A percentile compares a stretch with the other conserved stretches of the same genome.
phyloP scores from a whole-genome alignment of 1,139 yeast genomes.

The Magnusiomyces tetraspermus region DNA sequence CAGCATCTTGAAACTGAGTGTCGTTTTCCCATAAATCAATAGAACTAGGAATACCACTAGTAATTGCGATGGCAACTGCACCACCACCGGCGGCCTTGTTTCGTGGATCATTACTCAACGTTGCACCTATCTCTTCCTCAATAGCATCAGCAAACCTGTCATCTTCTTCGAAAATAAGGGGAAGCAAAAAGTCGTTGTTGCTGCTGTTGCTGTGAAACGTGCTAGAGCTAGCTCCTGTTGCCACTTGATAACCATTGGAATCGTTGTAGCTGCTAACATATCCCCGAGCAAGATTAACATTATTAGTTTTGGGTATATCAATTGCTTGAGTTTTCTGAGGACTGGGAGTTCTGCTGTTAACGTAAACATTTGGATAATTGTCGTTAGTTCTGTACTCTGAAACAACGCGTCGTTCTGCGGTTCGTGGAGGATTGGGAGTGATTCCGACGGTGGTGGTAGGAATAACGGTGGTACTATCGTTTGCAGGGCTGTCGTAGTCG shows the following conservation, averaged over 20 bases:
- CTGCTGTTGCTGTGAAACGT: no score
- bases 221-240: no score
- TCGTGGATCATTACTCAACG: not conserved
- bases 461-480: no score
- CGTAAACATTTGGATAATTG: not conserved
- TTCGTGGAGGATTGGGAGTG: not conserved
- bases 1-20: not conserved
- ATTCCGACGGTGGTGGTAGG: not conserved
- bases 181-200: slow-evolving; percentile 19
- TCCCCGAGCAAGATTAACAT: not conserved
- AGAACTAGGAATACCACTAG: not conserved
- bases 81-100: no score
- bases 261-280: not conserved
- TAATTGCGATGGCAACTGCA: no score
- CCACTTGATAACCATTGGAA: no score
- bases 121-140: slow-evolving; percentile 11
- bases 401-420: slow-evolving; percentile 6
- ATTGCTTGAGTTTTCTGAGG: no score
- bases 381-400: slow-evolving; percentile 5
- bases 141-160: slow-evolving; percentile 33
- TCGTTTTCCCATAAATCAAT: not conserved
- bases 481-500: no score
- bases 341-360: not conserved
- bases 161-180: slow-evolving; percentile 34
- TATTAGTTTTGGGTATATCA: not conserved